Conservation (phyloP, 2,329 filamentous ascomycete genomes). For the Cladosporium austrohemisphaericum region DNA sequence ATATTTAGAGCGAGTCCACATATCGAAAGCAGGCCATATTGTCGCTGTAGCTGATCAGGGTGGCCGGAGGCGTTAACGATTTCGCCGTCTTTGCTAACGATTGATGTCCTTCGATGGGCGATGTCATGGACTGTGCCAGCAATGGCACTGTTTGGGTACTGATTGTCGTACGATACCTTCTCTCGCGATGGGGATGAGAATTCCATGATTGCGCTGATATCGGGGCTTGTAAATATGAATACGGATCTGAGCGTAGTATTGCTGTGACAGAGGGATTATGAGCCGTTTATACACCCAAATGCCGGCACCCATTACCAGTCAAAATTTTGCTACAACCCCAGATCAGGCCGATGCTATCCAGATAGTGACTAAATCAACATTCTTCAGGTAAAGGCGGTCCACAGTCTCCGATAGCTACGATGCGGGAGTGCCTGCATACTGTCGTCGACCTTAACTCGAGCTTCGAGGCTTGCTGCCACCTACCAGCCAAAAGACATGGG, state of each 20-base stretch:
- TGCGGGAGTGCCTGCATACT: not conserved
- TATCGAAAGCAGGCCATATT: slow-evolving; percentile 59
- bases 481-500: not conserved
- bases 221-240: too few relatives aligned
- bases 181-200: not conserved
- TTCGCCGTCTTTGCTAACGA: slow-evolving; percentile 36
- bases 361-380: slow-evolving; percentile 6
- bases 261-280: too few relatives aligned
- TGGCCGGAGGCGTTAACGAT: slow-evolving; percentile 63
- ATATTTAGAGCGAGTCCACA: slow-evolving; percentile 58
- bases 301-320: too few relatives aligned
- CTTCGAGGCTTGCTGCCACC: not conserved
- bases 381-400: not conserved
- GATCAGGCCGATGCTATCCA: not conserved
- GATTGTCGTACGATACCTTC: slow-evolving; percentile 1
- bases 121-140: slow-evolving; percentile 1
- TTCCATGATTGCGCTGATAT: too few relatives aligned
- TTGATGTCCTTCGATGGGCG: slow-evolving; percentile 20
- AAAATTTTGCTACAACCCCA: too few relatives aligned
- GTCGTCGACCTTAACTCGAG: too few relatives aligned
- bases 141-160: not conserved
- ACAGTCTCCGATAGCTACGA: not conserved
- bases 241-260: too few relatives aligned
- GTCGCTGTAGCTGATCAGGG: slow-evolving; percentile 59
- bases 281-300: too few relatives aligned